Conservation (phyloP, 306 rosid species). For the Macrotyloma uniflorum region DNA sequence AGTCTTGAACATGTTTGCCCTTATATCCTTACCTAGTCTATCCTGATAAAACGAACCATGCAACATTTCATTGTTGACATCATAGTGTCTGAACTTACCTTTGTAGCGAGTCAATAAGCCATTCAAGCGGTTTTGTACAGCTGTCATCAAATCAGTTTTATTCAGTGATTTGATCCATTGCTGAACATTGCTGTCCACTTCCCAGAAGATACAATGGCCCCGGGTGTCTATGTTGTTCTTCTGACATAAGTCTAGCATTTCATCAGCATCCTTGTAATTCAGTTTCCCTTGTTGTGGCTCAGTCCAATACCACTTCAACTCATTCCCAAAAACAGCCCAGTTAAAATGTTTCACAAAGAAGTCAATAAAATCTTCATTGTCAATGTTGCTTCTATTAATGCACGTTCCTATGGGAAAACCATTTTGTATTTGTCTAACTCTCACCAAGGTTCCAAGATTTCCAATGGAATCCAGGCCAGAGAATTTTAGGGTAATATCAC, state of each 20-base stretch:
- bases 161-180: slow-evolving; percentile 71
- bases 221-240: slow-evolving; percentile 68
- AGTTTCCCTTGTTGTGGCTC: slow-evolving; percentile 81
- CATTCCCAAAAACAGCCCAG: slow-evolving; percentile 98
- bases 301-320: slow-evolving; percentile 96
- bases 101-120: slow-evolving; percentile 72
- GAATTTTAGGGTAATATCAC: slow-evolving; percentile 75
- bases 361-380: slow-evolving; percentile 83
- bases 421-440: slow-evolving; percentile 67
- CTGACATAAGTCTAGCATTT: slow-evolving; percentile 64
- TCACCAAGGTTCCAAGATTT: slow-evolving; percentile 50
- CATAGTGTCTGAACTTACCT: slow-evolving; percentile 83
- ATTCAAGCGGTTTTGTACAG: slow-evolving; percentile 74
- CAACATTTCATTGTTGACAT: slow-evolving; percentile 94
- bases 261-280: slow-evolving; percentile 89
- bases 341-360: slow-evolving; percentile 80
- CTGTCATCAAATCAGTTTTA: slow-evolving; percentile 63
- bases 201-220: slow-evolving; percentile 97
- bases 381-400: slow-evolving; percentile 74
- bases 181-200: slow-evolving; percentile 69
- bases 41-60: slow-evolving; percentile 86
- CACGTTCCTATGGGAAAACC: slow-evolving; percentile 91
- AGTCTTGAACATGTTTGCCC: slow-evolving; percentile 84
- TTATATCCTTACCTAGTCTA: slow-evolving; percentile 68
- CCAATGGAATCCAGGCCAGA: slow-evolving; percentile 54